Conservation (phyloP, 352 stramenopile species). For the Nothophytophthora sp. region DNA sequence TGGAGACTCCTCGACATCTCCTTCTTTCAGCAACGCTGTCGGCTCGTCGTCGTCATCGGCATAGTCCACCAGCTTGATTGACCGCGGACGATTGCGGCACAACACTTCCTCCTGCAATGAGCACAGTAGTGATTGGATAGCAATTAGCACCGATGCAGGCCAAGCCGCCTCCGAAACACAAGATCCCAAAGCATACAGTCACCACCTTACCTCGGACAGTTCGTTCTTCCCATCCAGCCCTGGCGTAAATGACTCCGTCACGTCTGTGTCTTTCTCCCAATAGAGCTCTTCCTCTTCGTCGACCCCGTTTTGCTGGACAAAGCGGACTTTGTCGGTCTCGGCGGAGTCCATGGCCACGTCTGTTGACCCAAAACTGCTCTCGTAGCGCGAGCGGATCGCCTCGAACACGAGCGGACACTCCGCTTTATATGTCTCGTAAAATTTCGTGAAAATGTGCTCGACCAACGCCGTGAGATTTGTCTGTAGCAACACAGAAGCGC, state of each 20-base stretch:
- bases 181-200: neutral
- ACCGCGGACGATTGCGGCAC: constrained; percentile 40
- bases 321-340: constrained; percentile 43
- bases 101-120: constrained; percentile 41
- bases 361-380: constrained; percentile 44
- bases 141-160: neutral
- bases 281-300: constrained; percentile 82
- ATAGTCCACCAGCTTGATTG: constrained; percentile 73
- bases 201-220: constrained; percentile 43
- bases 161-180: neutral
- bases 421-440: constrained; percentile 71
- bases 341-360: constrained; percentile 13
- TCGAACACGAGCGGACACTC: constrained; percentile 78
- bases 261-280: constrained; percentile 74
- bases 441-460: constrained; percentile 82
- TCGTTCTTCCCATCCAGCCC: constrained; percentile 38
- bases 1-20: constrained; percentile 17
- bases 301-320: constrained; percentile 53
- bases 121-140: constrained; percentile 2
- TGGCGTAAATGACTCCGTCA: constrained; percentile 33
- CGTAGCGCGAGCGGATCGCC: constrained; percentile 54
- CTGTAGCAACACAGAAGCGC: constrained; percentile 22
- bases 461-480: constrained; percentile 69
- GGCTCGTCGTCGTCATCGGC: constrained; percentile 64
- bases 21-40: constrained; percentile 33